Evolutionary conservation across 768 basidiomycete species (phyloP), one percentile per base, ranked within the genome.

Genomic region (Pluteus cervinus): DNA sequence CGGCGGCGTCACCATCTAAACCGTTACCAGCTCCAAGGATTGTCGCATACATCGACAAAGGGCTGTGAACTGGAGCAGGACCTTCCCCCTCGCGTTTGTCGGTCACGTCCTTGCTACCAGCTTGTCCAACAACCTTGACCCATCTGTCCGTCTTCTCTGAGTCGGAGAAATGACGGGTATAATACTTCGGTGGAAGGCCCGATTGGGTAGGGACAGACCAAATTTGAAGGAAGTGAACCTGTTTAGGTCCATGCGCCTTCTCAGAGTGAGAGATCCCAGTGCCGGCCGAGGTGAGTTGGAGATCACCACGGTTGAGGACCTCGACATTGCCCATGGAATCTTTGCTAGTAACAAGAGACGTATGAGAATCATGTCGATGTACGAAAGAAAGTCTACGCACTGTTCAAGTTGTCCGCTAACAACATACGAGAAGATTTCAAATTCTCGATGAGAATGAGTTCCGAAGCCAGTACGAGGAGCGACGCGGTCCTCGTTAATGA

Each of bases 401-500:
- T 92, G 89, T 54, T 89, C 82, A 22, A 91, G 69, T 50, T 81
- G 71, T 4, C 89, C 90, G 14, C 63, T 57, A 25, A 94, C 76
- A 39, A 93, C 66, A 54, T 96, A 94, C 1, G 81, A 83, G 63
- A 92, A 96, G 44, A 96, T 97, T 51, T 96, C 91, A 47, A 87
- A 88, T 55, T 87, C 83, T 22, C 76, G 69, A 52, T 93, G 90
- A 5, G 73, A 69, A 58, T 92, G 88, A 0, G 80, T 83, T 2
- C 87, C 90, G 46, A 97, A 97, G 0, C 94, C 94, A 12, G 76
- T 81, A 12, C 60, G 51, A 5, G 83, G 62, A 4, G 70, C 72
- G 26, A 93, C 86, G n/a, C 87, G 80, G 49, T 91, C 89, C 58
- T 96, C 92, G 62, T 96, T 96, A 58, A 97, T 81, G 24, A 97